A percentile compares a stretch with the other conserved stretches of the same genome.
These are phyloP conservation scores for Rosa multiflora DNA, from an alignment of 306 rosid genomes.

Conservation along the genomic window DNA sequence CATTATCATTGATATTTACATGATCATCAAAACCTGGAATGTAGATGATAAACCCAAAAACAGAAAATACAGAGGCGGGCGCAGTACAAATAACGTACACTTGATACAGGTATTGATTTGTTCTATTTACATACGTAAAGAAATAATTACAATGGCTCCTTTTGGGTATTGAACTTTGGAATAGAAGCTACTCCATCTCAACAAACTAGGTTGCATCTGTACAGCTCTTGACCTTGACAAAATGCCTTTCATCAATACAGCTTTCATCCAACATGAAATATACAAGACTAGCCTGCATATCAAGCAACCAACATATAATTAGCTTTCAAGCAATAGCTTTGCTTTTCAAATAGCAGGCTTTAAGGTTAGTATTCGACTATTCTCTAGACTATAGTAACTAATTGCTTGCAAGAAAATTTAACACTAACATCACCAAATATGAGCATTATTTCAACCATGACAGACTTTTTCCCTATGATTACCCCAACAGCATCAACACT, in stretches of 20 bases:
- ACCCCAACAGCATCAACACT: slow-evolving; percentile 4
- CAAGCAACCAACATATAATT: neutral
- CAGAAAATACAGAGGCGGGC: neutral
- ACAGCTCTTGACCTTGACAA: slow-evolving; percentile 25
- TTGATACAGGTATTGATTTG: neutral
- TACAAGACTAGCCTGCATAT: slow-evolving; percentile 36
- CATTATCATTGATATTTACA: slow-evolving; percentile 1
- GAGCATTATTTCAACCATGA: neutral
- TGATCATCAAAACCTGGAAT: neutral
- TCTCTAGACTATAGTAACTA: neutral
- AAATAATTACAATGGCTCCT: slow-evolving; percentile 5
- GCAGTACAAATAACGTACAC: neutral
- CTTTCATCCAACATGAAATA: slow-evolving; percentile 5
- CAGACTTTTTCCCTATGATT: neutral
- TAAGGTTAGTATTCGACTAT: neutral
- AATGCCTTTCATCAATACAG: slow-evolving; percentile 13
- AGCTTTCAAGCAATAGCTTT: neutral
- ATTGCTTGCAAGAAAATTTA: neutral
- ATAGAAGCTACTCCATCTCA: slow-evolving; percentile 3
- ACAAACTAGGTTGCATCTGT: slow-evolving; percentile 30
- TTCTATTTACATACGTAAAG: neutral
- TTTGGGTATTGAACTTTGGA: neutral
- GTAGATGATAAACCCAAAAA: neutral
- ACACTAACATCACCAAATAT: neutral
- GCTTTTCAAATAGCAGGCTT: neutral